Conservation (phyloP, 495 filamentous ascomycete genomes). For the Cudoniella acicularis region DNA sequence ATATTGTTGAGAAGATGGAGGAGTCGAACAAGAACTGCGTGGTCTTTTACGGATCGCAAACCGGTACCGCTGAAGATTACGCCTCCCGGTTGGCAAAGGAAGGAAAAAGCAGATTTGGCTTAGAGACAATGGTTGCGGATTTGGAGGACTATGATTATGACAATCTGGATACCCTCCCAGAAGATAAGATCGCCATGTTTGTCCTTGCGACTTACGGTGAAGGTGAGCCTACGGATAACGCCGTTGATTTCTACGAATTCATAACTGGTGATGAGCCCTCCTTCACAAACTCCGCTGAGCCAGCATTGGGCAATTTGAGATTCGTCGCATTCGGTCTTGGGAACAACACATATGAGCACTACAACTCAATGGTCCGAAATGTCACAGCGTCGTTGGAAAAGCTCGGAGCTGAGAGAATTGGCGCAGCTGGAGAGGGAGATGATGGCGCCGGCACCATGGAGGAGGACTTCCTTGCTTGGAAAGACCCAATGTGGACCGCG, state of each 20-base stretch:
- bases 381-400: constrained; percentile 75
- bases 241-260: constrained; percentile 98
- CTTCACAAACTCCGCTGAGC: constrained; percentile 77
- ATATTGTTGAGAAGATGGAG: constrained; percentile 94
- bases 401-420: constrained; percentile 79
- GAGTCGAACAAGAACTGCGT: constrained; percentile 95
- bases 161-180: constrained; percentile 83
- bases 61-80: constrained; percentile 97
- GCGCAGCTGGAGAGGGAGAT: constrained; percentile 89
- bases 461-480: constrained; percentile 98
- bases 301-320: constrained; percentile 78
- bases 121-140: constrained; percentile 98
- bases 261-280: constrained; percentile 73
- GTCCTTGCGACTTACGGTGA: constrained; percentile 97
- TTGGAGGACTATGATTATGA: constrained; percentile 98
- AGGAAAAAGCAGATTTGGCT: constrained; percentile 88
- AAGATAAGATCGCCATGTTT: constrained; percentile 90
- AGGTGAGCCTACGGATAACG: constrained; percentile 97
- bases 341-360: constrained; percentile 99
- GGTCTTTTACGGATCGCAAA: constrained; percentile 97
- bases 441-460: constrained; percentile 99
- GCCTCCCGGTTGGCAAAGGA: constrained; percentile 97
- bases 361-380: constrained; percentile 96
- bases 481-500: constrained; percentile 97
- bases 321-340: constrained; percentile 95